phyloP scores from a whole-genome alignment of 2,329 filamentous ascomycete genomes.

The Colletotrichum salicis region DNA sequence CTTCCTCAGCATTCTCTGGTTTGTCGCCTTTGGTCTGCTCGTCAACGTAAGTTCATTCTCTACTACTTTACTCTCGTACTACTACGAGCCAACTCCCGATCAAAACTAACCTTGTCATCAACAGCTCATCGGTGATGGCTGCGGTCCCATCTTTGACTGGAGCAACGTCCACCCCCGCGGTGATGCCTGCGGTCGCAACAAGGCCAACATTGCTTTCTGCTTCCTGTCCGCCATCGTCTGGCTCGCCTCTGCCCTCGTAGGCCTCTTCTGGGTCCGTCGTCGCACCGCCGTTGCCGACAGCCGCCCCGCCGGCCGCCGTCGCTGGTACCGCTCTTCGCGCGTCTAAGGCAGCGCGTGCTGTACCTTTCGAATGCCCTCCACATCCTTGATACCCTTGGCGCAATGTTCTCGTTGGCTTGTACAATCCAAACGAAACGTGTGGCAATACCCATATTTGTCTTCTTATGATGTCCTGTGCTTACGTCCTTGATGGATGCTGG shows the following conservation, averaged over 20 bases:
- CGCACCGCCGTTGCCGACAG: conserved; percentile 44
- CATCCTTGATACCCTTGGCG: not conserved
- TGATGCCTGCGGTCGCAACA: conserved; percentile 73
- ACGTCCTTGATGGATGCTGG: not conserved
- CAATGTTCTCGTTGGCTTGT: not conserved
- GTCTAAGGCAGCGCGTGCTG: conserved; percentile 47
- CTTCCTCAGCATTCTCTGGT: conserved; percentile 76
- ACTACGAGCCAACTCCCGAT: not conserved
- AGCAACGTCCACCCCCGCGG: conserved; percentile 58
- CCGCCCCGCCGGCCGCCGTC: conserved; percentile 44
- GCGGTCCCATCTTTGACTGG: conserved; percentile 71
- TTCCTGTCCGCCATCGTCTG: conserved; percentile 79
- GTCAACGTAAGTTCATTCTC: conserved; percentile 62
- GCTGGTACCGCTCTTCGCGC: conserved; percentile 56
- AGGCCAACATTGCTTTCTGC: conserved; percentile 75
- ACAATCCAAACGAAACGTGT: not conserved
- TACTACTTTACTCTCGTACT: not conserved
- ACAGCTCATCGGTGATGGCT: conserved; percentile 57
- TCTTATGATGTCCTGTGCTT: not conserved
- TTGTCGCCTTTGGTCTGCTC: conserved; percentile 74
- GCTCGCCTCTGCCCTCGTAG: conserved; percentile 72
- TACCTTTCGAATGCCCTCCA: not conserved
- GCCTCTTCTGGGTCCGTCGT: conserved; percentile 63
- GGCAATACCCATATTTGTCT: not conserved
- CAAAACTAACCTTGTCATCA: not conserved